These are phyloP conservation scores for Protea cynaroides DNA, from an alignment of 164 flowering plant genomes.

Conservation along the genomic window DNA sequence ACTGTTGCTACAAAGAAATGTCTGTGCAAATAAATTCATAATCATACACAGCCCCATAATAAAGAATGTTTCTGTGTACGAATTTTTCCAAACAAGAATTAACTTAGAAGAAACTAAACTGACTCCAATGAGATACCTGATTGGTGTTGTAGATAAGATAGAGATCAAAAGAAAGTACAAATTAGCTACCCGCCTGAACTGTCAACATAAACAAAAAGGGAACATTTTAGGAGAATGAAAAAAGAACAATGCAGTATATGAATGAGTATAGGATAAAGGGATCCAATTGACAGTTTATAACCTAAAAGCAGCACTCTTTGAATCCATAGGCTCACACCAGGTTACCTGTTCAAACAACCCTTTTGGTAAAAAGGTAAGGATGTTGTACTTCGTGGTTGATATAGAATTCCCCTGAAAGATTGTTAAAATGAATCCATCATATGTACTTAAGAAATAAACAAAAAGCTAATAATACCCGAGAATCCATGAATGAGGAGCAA, in stretches of 20 bases:
- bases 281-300: background rate
- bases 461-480: too few species aligned
- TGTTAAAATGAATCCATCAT: background rate
- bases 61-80: too few species aligned
- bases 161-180: slow-evolving; percentile 92
- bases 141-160: slow-evolving; percentile 83
- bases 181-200: slow-evolving; percentile 99
- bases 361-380: slow-evolving; percentile 82
- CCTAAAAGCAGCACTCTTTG: background rate
- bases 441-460: background rate
- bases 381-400: slow-evolving; percentile 89
- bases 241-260: background rate
- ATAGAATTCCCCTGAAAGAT: slow-evolving; percentile 77
- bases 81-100: too few species aligned
- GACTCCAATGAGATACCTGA: slow-evolving; percentile 49
- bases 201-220: slow-evolving; percentile 32
- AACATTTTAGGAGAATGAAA: slow-evolving; percentile 15
- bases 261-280: background rate
- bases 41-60: too few species aligned
- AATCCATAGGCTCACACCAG: background rate
- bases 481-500: too few species aligned
- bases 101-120: background rate
- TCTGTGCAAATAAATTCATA: too few species aligned
- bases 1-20: too few species aligned
- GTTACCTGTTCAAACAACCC: slow-evolving; percentile 96